A percentile compares a stretch with the other conserved stretches of the same genome.
Evolutionary conservation across 805 yeast genomes (phyloP).

Genomic region (Myxozyma lipomycoides): DNA sequence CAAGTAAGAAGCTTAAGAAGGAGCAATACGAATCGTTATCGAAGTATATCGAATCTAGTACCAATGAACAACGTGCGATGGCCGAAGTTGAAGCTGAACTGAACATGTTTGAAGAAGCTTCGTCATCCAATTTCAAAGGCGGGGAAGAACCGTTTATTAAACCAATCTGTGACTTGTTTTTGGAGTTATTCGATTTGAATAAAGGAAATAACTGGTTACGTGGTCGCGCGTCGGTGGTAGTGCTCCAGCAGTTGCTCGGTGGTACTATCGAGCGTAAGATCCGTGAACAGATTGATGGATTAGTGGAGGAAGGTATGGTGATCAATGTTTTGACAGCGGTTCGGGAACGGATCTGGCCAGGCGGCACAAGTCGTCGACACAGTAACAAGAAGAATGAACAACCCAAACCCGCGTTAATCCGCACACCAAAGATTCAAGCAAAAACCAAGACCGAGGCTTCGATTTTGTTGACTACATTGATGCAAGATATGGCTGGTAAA

Average conservation of each 20-base stretch:
- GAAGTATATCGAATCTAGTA: neutral
- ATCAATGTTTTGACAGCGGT: conserved; percentile 39
- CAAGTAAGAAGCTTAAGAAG: too few relatives aligned
- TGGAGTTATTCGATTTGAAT: conserved; percentile 63
- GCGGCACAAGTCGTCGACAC: conserved; percentile 16
- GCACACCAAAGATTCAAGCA: conserved; percentile 47
- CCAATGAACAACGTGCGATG: conserved; percentile 3
- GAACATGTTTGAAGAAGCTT: conserved; percentile 47
- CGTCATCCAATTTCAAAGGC: conserved; percentile 18
- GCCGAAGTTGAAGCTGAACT: conserved; percentile 42
- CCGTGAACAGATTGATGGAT: conserved; percentile 43
- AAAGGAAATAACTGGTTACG: conserved; percentile 70
- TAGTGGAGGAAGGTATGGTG: conserved; percentile 46
- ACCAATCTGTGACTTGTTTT: conserved; percentile 74
- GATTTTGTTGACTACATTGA: conserved; percentile 51
- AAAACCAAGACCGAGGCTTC: conserved; percentile 57
- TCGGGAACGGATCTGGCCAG: conserved; percentile 37
- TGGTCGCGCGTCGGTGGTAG: conserved; percentile 76
- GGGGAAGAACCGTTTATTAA: conserved; percentile 57
- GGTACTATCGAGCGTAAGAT: conserved; percentile 73
- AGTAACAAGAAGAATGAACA: neutral
- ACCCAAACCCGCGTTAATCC: conserved; percentile 1
- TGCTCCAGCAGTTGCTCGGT: conserved; percentile 81
- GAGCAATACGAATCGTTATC: too few relatives aligned
- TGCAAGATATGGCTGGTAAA: conserved; percentile 63